Conservation (phyloP, 495 filamentous ascomycete genomes). For the Penicillium malachiteum region DNA sequence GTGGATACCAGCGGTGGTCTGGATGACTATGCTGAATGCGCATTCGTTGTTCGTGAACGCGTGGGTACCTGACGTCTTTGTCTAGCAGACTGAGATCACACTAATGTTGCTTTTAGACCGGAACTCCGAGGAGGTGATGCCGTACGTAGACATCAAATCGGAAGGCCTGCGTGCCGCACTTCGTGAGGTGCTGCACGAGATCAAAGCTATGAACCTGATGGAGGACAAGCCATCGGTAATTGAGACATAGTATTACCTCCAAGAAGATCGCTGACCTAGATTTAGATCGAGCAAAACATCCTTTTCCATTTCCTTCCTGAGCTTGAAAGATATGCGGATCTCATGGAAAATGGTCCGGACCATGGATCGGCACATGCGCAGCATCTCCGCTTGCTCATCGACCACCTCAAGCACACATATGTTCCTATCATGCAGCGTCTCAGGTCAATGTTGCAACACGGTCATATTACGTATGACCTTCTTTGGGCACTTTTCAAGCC, state of each 20-base stretch:
- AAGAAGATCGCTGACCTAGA: slow-evolving; percentile 14
- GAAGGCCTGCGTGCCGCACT: slow-evolving; percentile 32
- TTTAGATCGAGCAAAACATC: slow-evolving; percentile 26
- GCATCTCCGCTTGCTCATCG: too few species aligned
- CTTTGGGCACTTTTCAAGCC: neutral
- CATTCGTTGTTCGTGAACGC: slow-evolving; percentile 26
- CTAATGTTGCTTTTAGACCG: slow-evolving; percentile 19
- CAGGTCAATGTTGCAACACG: too few species aligned
- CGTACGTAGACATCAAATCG: slow-evolving; percentile 30
- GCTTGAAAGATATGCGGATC: slow-evolving; percentile 21
- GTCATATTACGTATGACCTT: too few species aligned
- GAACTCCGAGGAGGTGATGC: slow-evolving; percentile 21
- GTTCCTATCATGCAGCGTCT: too few species aligned
- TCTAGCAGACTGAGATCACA: slow-evolving; percentile 1
- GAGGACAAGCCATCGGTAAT: slow-evolving; percentile 25
- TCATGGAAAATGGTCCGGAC: slow-evolving; percentile 5
- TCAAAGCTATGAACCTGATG: slow-evolving; percentile 32
- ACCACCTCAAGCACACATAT: too few species aligned
- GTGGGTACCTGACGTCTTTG: slow-evolving; percentile 20
- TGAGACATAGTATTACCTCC: slow-evolving; percentile 10
- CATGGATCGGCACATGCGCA: too few species aligned
- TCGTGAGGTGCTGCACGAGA: slow-evolving; percentile 24
- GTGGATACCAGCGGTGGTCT: slow-evolving; percentile 13
- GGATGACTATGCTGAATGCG: slow-evolving; percentile 25
- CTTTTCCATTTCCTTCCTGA: slow-evolving; percentile 37